Percentiles rank a stretch among this genome's conserved stretches.
Evolutionary conservation across 495 filamentous ascomycete species (phyloP).

Genomic region (Lophium mytilinum): DNA sequence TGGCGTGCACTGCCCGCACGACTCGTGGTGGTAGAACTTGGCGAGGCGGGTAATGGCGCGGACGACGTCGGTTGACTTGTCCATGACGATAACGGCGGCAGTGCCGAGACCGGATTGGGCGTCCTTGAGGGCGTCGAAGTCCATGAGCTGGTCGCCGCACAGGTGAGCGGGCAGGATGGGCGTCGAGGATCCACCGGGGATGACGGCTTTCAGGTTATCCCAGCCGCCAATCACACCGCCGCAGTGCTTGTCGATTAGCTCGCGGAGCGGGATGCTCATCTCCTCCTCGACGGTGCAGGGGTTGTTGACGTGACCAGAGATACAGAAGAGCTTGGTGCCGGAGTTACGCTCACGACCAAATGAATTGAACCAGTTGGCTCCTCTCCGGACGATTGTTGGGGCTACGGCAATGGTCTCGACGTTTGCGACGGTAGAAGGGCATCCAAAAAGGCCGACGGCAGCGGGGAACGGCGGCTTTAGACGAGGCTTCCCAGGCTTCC

Average conservation of each 20-base stretch:
- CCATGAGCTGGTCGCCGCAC: constrained; percentile 94
- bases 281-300: constrained; percentile 96
- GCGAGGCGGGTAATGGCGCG: constrained; percentile 85
- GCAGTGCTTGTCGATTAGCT: constrained; percentile 96
- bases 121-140: constrained; percentile 97
- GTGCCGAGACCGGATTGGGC: constrained; percentile 93
- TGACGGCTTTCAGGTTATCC: constrained; percentile 93
- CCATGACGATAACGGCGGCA: constrained; percentile 98
- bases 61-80: constrained; percentile 93
- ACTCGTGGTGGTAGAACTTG: constrained; percentile 97
- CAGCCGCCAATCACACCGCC: constrained; percentile 93
- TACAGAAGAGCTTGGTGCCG: constrained; percentile 97
- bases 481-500: constrained; percentile 96
- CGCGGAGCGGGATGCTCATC: constrained; percentile 90
- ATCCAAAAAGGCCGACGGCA: constrained; percentile 93
- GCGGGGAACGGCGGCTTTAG: constrained; percentile 98
- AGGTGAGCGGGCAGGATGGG: constrained; percentile 81
- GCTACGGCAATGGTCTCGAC: constrained; percentile 95
- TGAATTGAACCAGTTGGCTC: constrained; percentile 80
- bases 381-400: constrained; percentile 90
- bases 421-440: constrained; percentile 94
- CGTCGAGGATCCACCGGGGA: constrained; percentile 93
- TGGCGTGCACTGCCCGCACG: constrained; percentile 95
- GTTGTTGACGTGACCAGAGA: constrained; percentile 98
- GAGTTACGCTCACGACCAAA: constrained; percentile 93